Percentiles rank a stretch among this genome's conserved stretches.
Evolutionary conservation across 495 filamentous ascomycete species (phyloP).

Genomic region (Margaritispora aquatica): DNA sequence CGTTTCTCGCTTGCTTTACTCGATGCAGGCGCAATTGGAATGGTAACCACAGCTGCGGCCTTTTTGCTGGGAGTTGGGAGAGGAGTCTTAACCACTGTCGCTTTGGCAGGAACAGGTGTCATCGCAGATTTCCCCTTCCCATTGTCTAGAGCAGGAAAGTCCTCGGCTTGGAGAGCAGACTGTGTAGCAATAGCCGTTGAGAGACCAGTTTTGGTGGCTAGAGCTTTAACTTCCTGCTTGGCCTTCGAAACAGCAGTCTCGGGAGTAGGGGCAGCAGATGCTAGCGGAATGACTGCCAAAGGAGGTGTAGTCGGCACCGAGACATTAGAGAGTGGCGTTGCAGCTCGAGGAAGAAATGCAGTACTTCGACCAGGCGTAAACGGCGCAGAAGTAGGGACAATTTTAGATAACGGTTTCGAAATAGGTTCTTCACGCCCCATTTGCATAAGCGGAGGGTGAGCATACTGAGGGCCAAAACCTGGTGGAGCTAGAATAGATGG

Average conservation of each 20-base stretch:
- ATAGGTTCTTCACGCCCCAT: conserved; percentile 32
- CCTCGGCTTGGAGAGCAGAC: conserved; percentile 42
- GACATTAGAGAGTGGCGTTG: conserved; percentile 21
- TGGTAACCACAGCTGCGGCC: background rate
- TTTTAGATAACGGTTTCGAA: conserved; percentile 11
- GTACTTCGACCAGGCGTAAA: conserved; percentile 19
- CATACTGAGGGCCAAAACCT: conserved; percentile 53
- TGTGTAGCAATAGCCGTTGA: conserved; percentile 42
- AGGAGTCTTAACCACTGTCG: conserved; percentile 3
- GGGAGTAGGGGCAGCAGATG: background rate
- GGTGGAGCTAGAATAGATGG: too few relatives aligned
- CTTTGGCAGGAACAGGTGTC: conserved; percentile 24
- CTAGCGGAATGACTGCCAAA: background rate
- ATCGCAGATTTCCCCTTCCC: conserved; percentile 24
- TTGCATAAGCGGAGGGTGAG: conserved; percentile 41
- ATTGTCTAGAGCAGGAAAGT: conserved; percentile 48
- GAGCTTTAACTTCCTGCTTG: conserved; percentile 39
- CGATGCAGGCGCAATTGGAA: background rate
- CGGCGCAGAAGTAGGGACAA: conserved; percentile 20
- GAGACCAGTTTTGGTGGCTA: conserved; percentile 37
- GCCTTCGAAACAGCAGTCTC: conserved; percentile 25
- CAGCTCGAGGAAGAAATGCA: conserved; percentile 15
- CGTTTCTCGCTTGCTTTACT: conserved; percentile 37
- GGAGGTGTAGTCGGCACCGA: conserved; percentile 12
- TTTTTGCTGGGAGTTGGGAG: conserved; percentile 8